Evolutionary conservation across 1,284 basidiomycete genomes (phyloP), one percentile per base, ranked within the genome.

Genomic region (Rhodotorula sp.): DNA sequence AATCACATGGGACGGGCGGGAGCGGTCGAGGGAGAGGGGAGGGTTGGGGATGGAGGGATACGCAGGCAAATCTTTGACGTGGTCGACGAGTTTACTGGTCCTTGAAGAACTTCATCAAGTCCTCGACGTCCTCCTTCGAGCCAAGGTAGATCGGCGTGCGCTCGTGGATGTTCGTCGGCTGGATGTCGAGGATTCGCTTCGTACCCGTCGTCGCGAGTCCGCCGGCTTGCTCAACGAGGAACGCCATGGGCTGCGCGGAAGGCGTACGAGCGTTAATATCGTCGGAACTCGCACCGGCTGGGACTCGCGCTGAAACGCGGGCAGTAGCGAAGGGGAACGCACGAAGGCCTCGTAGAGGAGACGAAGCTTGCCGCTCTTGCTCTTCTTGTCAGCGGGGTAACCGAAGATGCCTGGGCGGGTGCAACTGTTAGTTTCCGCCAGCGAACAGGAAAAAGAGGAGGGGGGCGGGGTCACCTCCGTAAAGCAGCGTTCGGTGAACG

Each of bases 321-420:
- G n/a, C n/a, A n/a, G 34, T 34, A 34, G 34, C n/a, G 18, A 47
- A 57, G 46, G 65, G 24, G 47, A n/a, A 81, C 86, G 60, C 70
- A 89, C 90, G 86, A 98, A 99, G 9, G 92, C 95, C 83, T 99
- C 96, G 79, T 99, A 99, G 59, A 99, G 83, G 79, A 99, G 83
- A n/a, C 96, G 86, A 76, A 99, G 85, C 83, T 99, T 99, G 67
- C 95, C 95, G 76, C 83, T 89, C 84, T 94, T 96, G 83, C 87
- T 91, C 87, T 99, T 99, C 86, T 93, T 97, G 83, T 99, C 96
- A 78, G 89, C 89, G 10, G 96, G 96, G 82, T 99, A 99, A 31
- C 61, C 94, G 78, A 99, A 99, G 79, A 99, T 98, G 60, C 96
- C 96, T 52, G n/a, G n/a, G n/a, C n/a, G n/a, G n/a, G n/a, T n/a